Conservation (phyloP, 1,284 basidiomycete genomes). For the Naganishia sp. region DNA sequence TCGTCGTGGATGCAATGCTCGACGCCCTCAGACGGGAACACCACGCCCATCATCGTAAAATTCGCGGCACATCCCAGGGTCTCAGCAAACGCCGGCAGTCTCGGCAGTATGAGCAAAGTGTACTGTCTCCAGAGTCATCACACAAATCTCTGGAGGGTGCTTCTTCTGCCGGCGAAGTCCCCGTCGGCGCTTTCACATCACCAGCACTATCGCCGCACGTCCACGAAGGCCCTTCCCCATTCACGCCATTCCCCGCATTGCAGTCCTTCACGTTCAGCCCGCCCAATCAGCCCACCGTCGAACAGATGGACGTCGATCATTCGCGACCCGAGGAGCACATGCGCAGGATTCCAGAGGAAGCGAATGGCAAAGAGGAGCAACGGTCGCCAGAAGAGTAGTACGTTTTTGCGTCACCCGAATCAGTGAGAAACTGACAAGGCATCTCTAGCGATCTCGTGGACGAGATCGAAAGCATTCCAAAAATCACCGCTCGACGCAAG, state of each 20-base stretch:
- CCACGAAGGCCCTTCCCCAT: background rate
- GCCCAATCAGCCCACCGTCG: background rate
- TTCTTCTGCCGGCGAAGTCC: constrained; percentile 5
- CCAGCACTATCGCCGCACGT: constrained; percentile 1
- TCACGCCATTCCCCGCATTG: constrained; percentile 13
- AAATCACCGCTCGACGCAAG: constrained; percentile 17
- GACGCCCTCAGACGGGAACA: constrained; percentile 73
- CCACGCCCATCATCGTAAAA: constrained; percentile 35
- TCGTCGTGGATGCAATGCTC: constrained; percentile 80
- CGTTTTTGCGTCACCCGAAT: background rate
- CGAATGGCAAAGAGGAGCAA: background rate
- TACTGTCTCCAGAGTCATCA: background rate
- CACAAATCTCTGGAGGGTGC: constrained; percentile 7
- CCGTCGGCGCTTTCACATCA: background rate
- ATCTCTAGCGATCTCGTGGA: constrained; percentile 18
- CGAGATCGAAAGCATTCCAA: constrained; percentile 29
- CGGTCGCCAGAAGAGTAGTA: constrained; percentile 11
- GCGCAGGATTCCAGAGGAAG: constrained; percentile 13
- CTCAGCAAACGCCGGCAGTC: constrained; percentile 22
- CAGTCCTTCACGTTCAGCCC: constrained; percentile 26
- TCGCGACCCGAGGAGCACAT: background rate
- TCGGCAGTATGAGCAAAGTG: constrained; percentile 7
- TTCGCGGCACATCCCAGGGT: constrained; percentile 16
- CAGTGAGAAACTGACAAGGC: background rate
- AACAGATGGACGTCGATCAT: constrained; percentile 21